Conservation (phyloP, 129 eudicot genomes). For the Erigeron canadensis region DNA sequence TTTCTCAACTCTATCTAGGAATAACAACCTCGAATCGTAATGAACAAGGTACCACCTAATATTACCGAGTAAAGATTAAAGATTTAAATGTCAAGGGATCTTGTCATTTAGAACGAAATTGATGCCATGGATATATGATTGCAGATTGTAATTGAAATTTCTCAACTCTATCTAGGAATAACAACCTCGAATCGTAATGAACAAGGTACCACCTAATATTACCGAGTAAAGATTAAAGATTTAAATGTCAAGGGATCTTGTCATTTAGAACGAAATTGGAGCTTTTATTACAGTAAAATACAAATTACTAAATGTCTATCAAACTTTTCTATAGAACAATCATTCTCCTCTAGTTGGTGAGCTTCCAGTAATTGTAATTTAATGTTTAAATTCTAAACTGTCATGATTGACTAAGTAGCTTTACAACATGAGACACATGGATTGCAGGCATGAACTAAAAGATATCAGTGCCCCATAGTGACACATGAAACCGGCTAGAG, state of each 20-base stretch:
- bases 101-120: slow-evolving; percentile 16
- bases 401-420: neutral
- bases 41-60: slow-evolving; percentile 12
- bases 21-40: slow-evolving; percentile 9
- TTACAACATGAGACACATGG: no score
- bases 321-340: neutral
- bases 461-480: no score
- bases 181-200: neutral
- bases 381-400: neutral
- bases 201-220: slow-evolving; percentile 13
- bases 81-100: slow-evolving; percentile 9
- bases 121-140: neutral
- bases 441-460: no score
- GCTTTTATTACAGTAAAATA: neutral
- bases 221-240: slow-evolving; percentile 9
- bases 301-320: neutral
- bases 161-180: slow-evolving; percentile 14
- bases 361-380: neutral
- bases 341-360: neutral
- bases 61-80: slow-evolving; percentile 9
- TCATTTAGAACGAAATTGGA: neutral
- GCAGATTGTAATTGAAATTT: neutral
- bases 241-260: slow-evolving; percentile 12
- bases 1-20: slow-evolving; percentile 9
- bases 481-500: no score